These are phyloP conservation scores for Adansonia grandidieri DNA, from an alignment of 441 rosid genomes.

Conservation along the genomic window DNA sequence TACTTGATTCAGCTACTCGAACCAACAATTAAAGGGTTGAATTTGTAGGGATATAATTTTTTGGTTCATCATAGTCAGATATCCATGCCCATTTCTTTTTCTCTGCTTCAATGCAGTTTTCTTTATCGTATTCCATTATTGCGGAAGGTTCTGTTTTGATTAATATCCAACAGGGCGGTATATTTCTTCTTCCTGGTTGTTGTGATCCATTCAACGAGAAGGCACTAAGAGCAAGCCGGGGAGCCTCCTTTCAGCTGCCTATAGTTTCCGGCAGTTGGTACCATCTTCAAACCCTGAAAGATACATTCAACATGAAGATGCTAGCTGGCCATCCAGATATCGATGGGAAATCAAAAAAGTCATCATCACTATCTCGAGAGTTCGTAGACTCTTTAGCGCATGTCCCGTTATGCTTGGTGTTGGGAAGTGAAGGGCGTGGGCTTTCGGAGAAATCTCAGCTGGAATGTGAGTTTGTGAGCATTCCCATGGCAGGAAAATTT, in stretches of 20 bases:
- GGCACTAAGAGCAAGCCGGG: constrained; percentile 90
- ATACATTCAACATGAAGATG: constrained; percentile 67
- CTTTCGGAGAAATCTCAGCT: constrained; percentile 59
- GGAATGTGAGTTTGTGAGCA: constrained; percentile 74
- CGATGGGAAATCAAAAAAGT: constrained; percentile 41
- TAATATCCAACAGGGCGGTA: constrained; percentile 60
- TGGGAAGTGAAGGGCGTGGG: constrained; percentile 90
- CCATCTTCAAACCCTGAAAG: constrained; percentile 58
- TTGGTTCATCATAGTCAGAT: constrained; percentile 6
- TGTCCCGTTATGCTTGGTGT: constrained; percentile 63
- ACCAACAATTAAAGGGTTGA: background rate
- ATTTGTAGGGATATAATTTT: background rate
- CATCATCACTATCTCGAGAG: constrained; percentile 47
- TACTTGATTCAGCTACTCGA: background rate
- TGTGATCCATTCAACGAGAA: constrained; percentile 90
- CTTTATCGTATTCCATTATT: background rate
- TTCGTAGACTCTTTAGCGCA: constrained; percentile 55
- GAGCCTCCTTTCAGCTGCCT: constrained; percentile 85
- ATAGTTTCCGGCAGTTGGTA: constrained; percentile 76
- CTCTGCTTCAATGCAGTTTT: background rate
- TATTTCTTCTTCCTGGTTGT: constrained; percentile 91
- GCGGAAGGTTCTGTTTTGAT: constrained; percentile 5
- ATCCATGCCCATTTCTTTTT: background rate
- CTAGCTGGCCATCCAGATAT: constrained; percentile 80
- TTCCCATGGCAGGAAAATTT: constrained; percentile 75